Base-by-base conservation (phyloP, 495 filamentous ascomycete species). In the Xylaria sp. region DNA sequence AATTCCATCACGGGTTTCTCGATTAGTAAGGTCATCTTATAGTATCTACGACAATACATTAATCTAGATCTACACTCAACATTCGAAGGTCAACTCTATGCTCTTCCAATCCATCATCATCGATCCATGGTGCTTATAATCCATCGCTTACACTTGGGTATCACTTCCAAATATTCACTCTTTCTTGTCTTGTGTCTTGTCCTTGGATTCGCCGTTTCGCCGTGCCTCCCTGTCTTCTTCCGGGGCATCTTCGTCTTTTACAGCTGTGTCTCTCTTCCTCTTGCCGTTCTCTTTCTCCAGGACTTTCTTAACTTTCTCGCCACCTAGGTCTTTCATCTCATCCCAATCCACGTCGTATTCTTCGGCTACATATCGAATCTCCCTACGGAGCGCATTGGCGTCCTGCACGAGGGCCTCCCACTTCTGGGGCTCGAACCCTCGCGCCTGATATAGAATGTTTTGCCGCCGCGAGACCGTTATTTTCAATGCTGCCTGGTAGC, bases 341-440 rank as follows among this genome's bases (percentile, higher is more conserved):
- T 98, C 88, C 95, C 94, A 98, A 26, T 94, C 93, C n/a, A 93
- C 93, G 75, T 96, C 94, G 80, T 97, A 97, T 78, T 97, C 93
- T 31, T 90, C 88, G 0, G 95, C 93, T 48, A 97, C 90, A 6
- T 81, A 85, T 78, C 90, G 92, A 70, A 98, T 94, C 81, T 98
- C 95, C 73, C 84, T 87, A 29, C 95, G 79, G 69, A 98, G 79
- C 35, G 88, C 80, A 76, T 97, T 98, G 0, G 89, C 93, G 62
- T 96, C 92, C 61, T 94, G 89, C n/a, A 97, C 86, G 58, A 97
- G 73, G 2, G 80, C 80, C 74, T 96, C 91, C 94, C 94, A 98
- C 66, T 87, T 87, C 24, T 86, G 81, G 14, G 91, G 69, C 76
- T 97, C 92, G 70, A 98, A 92, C 0, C 93, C 93, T 40, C 88